Conservation (phyloP, 441 rosid genomes). For the Theobroma grandiflorum region DNA sequence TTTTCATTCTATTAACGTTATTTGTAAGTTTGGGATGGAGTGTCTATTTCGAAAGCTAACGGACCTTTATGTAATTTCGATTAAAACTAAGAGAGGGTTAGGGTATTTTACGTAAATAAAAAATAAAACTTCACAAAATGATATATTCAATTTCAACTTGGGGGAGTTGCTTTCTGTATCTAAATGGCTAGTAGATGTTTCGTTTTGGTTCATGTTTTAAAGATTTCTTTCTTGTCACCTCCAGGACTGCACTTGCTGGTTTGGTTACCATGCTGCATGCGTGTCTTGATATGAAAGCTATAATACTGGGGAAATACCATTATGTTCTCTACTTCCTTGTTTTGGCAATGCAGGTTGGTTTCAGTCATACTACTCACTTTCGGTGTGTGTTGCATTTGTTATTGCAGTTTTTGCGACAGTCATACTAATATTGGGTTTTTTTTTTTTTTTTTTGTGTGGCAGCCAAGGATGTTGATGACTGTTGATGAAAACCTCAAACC, state of each 20-base stretch:
- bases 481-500: slow-evolving; percentile 87
- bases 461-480: slow-evolving; percentile 96
- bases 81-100: no score
- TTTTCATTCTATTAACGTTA: no score
- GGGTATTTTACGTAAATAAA: no score
- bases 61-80: no score
- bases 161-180: neutral
- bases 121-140: neutral
- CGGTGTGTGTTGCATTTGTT: neutral
- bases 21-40: no score
- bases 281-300: slow-evolving; percentile 90
- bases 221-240: slow-evolving; percentile 8
- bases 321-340: slow-evolving; percentile 88
- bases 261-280: slow-evolving; percentile 77
- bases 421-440: slow-evolving; percentile 3
- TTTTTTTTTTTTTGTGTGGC: slow-evolving; percentile 27
- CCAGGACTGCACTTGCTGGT: slow-evolving; percentile 93
- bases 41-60: no score
- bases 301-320: slow-evolving; percentile 87
- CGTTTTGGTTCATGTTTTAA: neutral
- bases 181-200: neutral
- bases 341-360: slow-evolving; percentile 91
- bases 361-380: neutral
- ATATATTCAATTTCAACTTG: neutral
- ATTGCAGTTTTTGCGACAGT: neutral